These are phyloP conservation scores for Candida argentea DNA, from an alignment of 805 yeast genomes.

Conservation along the genomic window DNA sequence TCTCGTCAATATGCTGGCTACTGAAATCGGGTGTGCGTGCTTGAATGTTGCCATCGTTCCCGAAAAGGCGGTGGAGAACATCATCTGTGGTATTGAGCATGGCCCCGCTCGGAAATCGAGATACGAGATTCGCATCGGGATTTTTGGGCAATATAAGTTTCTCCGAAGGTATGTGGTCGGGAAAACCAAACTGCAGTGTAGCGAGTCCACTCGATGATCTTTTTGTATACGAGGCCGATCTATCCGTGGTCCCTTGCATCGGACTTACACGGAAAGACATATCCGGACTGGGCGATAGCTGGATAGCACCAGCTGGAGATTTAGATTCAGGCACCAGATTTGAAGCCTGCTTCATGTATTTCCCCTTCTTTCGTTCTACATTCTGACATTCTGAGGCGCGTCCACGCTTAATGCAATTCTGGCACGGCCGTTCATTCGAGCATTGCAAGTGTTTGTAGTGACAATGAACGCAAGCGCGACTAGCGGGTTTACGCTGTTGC, in stretches of 20 bases:
- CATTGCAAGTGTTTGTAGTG: conserved; percentile 69
- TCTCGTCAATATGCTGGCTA: neutral
- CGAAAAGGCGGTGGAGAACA: conserved; percentile 8
- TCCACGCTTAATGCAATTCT: conserved; percentile 57
- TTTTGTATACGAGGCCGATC: neutral
- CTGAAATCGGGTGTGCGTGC: too few relatives aligned
- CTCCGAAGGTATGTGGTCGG: conserved; percentile 1
- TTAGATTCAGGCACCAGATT: too few relatives aligned
- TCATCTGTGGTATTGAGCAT: conserved; percentile 13
- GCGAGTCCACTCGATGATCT: neutral
- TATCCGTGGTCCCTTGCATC: too few relatives aligned
- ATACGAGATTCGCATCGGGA: too few relatives aligned
- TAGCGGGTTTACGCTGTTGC: conserved; percentile 47
- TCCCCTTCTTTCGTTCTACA: conserved; percentile 43
- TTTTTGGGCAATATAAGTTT: conserved; percentile 1
- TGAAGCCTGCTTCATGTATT: conserved; percentile 24
- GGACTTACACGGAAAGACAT: too few relatives aligned
- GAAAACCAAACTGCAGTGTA: conserved; percentile 1
- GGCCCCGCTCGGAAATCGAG: conserved; percentile 4
- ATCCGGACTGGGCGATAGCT: too few relatives aligned
- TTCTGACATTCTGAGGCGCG: conserved; percentile 47
- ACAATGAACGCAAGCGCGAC: conserved; percentile 64
- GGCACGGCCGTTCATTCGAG: conserved; percentile 59
- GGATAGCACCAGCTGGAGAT: too few relatives aligned
- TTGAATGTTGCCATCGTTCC: conserved; percentile 8